A percentile compares a stretch with the other conserved stretches of the same genome.
phyloP scores from a whole-genome alignment of 352 stramenopile species.

The Blastocystis hominis region DNA sequence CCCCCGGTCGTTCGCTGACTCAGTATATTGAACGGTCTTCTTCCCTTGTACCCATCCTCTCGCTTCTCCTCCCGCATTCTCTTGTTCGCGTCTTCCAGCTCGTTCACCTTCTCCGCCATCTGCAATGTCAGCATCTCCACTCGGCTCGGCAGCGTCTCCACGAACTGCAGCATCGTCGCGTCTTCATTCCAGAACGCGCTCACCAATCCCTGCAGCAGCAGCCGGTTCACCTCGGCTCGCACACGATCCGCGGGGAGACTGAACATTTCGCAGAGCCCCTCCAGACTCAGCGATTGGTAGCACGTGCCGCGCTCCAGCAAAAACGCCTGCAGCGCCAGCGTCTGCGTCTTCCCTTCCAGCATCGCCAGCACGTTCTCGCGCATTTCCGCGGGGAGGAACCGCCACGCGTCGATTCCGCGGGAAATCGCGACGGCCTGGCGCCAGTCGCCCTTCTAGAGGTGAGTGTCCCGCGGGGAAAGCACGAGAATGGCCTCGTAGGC shows the following conservation, averaged over 20 bases:
- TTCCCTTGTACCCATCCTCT: neutral
- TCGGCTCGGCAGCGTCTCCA: neutral
- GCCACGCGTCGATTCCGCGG: neutral
- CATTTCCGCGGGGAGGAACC: neutral
- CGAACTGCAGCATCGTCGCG: neutral
- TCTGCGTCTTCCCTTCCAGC: neutral
- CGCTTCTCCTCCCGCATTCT: conserved; percentile 4
- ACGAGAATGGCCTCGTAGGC: conserved; percentile 18
- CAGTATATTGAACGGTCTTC: neutral
- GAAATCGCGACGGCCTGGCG: neutral
- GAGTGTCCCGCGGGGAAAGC: neutral
- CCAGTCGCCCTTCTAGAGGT: neutral
- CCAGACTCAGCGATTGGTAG: neutral
- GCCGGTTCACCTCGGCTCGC: neutral
- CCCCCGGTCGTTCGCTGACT: neutral
- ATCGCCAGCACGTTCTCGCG: neutral
- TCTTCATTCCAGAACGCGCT: conserved; percentile 6
- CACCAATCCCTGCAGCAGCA: conserved; percentile 21
- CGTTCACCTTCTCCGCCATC: conserved; percentile 36
- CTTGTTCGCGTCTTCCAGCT: conserved; percentile 26
- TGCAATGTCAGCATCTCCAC: neutral
- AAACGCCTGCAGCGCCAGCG: conserved; percentile 6
- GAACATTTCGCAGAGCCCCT: neutral
- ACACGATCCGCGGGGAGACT: neutral
- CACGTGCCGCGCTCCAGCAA: neutral